A percentile compares a stretch with the other conserved stretches of the same genome.
Conservation (phyloP, 371 early-diverging fungal genomes). For the Batrachochytrium dendrobatidis region DNA sequence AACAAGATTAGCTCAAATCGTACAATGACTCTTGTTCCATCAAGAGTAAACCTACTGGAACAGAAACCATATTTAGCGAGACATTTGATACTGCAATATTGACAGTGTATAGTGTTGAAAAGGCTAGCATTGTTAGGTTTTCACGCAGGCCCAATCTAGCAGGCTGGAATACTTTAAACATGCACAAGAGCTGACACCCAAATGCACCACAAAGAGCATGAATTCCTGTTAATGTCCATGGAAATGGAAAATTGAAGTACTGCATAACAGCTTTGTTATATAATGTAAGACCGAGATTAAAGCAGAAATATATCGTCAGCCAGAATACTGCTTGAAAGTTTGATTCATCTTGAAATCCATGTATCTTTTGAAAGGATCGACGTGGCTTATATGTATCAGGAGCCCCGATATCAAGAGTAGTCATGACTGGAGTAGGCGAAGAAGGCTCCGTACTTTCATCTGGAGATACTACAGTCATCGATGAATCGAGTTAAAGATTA, state of each 20-base stretch:
- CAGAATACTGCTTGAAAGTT: background rate
- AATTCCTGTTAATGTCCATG: constrained; percentile 82
- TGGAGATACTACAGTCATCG: too few relatives aligned
- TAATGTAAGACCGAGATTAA: constrained; percentile 74
- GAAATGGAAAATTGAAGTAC: constrained; percentile 64
- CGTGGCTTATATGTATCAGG: too few relatives aligned
- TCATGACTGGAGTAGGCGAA: too few relatives aligned
- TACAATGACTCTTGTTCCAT: background rate
- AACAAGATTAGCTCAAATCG: background rate
- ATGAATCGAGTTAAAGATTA: too few relatives aligned
- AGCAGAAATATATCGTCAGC: constrained; percentile 56
- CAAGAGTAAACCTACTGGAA: constrained; percentile 23
- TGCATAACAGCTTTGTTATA: constrained; percentile 79
- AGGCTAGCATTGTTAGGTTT: constrained; percentile 60
- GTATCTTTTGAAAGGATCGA: too few relatives aligned
- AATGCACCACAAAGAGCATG: constrained; percentile 69
- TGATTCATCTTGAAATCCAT: too few relatives aligned
- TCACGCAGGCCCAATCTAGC: constrained; percentile 45
- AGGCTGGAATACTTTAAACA: constrained; percentile 53
- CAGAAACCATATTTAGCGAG: constrained; percentile 65
- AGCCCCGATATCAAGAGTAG: too few relatives aligned
- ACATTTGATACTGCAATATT: constrained; percentile 85
- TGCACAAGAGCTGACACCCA: constrained; percentile 33
- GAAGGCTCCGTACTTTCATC: too few relatives aligned
- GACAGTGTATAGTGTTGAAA: constrained; percentile 79